Conservation (phyloP, 2,329 filamentous ascomycete species). For the Penicillium aurantiogriseum region DNA sequence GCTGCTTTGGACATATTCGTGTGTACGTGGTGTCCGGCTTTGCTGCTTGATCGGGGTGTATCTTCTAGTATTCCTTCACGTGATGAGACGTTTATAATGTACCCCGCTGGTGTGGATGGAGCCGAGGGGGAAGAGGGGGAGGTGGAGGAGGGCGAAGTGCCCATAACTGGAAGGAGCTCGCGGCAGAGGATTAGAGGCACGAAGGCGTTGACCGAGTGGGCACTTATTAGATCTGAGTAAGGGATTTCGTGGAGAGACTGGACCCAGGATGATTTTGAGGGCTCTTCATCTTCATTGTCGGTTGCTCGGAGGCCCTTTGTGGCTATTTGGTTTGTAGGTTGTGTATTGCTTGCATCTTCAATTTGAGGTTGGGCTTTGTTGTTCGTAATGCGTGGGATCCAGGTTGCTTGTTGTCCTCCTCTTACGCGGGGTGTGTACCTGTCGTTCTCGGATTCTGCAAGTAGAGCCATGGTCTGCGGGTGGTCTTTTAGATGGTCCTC, state of each 20-base stretch:
- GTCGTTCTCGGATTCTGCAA: background rate
- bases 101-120: constrained; percentile 5
- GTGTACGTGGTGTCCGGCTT: constrained; percentile 38
- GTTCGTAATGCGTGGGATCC: constrained; percentile 16
- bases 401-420: constrained; percentile 17
- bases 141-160: background rate
- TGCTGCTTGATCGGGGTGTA: constrained; percentile 16
- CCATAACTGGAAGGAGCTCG: constrained; percentile 31
- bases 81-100: constrained; percentile 36
- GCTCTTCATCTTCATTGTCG: background rate
- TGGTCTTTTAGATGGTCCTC: constrained; percentile 20
- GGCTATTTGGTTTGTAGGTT: constrained; percentile 16
- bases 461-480: background rate
- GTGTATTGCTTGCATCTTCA: constrained; percentile 26
- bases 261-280: constrained; percentile 34
- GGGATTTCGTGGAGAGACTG: constrained; percentile 39
- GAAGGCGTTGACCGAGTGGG: constrained; percentile 40
- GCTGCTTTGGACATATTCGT: constrained; percentile 45
- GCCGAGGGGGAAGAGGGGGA: background rate
- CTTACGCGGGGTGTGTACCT: constrained; percentile 16
- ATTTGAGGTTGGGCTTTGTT: constrained; percentile 24
- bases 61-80: constrained; percentile 39
- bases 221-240: constrained; percentile 41
- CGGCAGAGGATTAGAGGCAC: constrained; percentile 41
- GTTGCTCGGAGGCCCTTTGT: constrained; percentile 16